A percentile compares a stretch with the other conserved stretches of the same genome.
Evolutionary conservation across 2,329 filamentous ascomycete genomes (phyloP).

Genomic region (Diplodia sapinea): DNA sequence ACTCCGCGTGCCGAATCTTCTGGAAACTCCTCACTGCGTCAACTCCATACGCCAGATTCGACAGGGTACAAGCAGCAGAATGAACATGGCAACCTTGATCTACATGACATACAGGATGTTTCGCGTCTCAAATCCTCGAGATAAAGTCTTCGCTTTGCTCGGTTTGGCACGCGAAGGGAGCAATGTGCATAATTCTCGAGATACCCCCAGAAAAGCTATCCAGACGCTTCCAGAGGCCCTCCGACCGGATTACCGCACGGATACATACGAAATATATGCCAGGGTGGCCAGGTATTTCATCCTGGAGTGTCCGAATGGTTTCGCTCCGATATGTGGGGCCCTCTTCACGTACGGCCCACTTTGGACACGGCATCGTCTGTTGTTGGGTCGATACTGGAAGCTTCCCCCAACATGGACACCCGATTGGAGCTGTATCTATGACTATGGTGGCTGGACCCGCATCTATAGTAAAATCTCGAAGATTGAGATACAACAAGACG

Average conservation of each 20-base stretch:
- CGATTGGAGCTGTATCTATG: neutral
- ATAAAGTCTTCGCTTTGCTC: neutral
- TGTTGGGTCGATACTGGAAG: neutral
- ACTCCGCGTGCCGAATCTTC: too few relatives aligned
- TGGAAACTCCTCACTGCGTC: too few relatives aligned
- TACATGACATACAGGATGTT: too few relatives aligned
- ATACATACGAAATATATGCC: neutral
- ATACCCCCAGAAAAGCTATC: too few relatives aligned
- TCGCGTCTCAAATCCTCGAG: neutral
- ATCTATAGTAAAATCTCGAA: too few relatives aligned
- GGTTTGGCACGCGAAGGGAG: neutral
- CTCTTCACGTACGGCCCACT: neutral
- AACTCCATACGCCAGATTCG: too few relatives aligned
- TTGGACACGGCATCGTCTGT: neutral
- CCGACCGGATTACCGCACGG: neutral
- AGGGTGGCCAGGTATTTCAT: neutral
- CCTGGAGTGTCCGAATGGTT: neutral
- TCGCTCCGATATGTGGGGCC: neutral
- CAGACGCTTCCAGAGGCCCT: neutral
- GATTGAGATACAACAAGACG: too few relatives aligned
- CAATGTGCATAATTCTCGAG: neutral
- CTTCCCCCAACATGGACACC: neutral
- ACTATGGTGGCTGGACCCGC: too few relatives aligned
- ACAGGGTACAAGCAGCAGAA: too few relatives aligned
- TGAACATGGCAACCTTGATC: too few relatives aligned